A percentile compares a stretch with the other conserved stretches of the same genome.
These are phyloP conservation scores for Leptomonas seymouri DNA, from an alignment of 208 protist species.

Conservation along the genomic window DNA sequence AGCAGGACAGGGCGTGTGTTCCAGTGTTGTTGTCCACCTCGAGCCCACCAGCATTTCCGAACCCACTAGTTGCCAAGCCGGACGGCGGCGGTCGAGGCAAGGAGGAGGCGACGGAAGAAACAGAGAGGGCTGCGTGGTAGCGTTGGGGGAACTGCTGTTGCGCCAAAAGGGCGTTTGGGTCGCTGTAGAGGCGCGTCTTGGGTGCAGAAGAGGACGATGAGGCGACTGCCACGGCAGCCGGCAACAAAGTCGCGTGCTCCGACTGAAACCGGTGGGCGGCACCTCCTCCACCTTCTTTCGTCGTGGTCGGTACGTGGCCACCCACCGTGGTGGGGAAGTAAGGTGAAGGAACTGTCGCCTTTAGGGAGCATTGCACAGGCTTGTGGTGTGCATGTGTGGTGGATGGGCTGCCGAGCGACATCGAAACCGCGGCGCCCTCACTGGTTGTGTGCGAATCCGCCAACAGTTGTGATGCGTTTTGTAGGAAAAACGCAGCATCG, in stretches of 20 bases:
- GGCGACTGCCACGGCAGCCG: slow-evolving; percentile 2
- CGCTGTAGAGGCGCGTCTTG: not conserved
- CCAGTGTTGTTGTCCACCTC: not conserved
- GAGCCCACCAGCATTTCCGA: slow-evolving; percentile 1
- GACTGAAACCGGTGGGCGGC: not conserved
- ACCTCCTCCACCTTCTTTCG: not conserved
- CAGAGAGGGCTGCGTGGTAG: slow-evolving; percentile 11
- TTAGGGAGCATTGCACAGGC: not conserved
- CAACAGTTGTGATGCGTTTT: not conserved
- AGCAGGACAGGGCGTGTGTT: slow-evolving; percentile 23
- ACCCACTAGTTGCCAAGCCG: not conserved
- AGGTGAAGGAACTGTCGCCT: not conserved
- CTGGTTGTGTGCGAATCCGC: not conserved
- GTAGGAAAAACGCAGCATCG: not conserved
- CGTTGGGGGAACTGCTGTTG: not conserved
- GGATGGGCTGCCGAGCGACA: not conserved
- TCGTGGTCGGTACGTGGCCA: too few species aligned
- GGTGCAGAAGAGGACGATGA: not conserved
- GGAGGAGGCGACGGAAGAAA: slow-evolving; percentile 16
- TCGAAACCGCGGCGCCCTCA: not conserved
- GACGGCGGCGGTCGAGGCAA: slow-evolving; percentile 18
- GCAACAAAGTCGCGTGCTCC: slow-evolving; percentile 3
- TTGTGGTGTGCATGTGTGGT: not conserved
- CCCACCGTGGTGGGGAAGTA: not conserved
- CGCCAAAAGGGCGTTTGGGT: not conserved